Percentiles rank a stretch among this genome's conserved stretches.
These are phyloP conservation scores for Podila horticola DNA, from an alignment of 192 early-diverging fungal genomes.

Conservation along the genomic window DNA sequence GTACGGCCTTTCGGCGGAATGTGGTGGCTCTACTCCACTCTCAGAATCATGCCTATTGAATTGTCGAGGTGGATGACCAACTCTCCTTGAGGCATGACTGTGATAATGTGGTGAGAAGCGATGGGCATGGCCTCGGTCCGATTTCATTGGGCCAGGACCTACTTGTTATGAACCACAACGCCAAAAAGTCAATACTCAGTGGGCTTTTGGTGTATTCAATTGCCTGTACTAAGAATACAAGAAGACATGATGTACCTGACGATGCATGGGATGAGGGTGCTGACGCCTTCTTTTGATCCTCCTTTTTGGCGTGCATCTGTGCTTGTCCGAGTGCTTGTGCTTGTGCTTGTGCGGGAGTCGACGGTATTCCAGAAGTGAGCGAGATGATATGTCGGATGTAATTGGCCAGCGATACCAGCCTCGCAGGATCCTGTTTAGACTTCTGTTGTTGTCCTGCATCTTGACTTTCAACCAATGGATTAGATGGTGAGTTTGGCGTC, in stretches of 20 bases:
- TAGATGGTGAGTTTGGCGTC: not conserved
- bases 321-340: not conserved
- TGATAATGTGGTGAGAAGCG: not conserved
- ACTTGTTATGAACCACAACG: not conserved
- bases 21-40: too few relatives aligned
- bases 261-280: too few relatives aligned
- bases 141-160: conserved; percentile 5
- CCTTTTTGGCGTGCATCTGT: too few relatives aligned
- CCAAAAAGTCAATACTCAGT: too few relatives aligned
- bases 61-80: not conserved
- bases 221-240: too few relatives aligned
- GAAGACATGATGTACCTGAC: too few relatives aligned
- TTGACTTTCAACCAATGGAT: not conserved
- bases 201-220: too few relatives aligned
- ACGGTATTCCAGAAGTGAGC: conserved; percentile 16
- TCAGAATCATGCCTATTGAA: not conserved
- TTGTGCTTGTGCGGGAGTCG: conserved; percentile 3
- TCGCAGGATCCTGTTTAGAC: conserved; percentile 4
- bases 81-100: not conserved
- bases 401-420: conserved; percentile 36
- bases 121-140: not conserved
- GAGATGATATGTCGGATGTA: conserved; percentile 47
- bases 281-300: too few relatives aligned
- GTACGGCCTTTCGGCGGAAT: not conserved
- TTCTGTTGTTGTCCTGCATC: not conserved